Evolutionary conservation across 2,329 filamentous ascomycete species (phyloP).

Genomic region (Colletotrichum sp.): DNA sequence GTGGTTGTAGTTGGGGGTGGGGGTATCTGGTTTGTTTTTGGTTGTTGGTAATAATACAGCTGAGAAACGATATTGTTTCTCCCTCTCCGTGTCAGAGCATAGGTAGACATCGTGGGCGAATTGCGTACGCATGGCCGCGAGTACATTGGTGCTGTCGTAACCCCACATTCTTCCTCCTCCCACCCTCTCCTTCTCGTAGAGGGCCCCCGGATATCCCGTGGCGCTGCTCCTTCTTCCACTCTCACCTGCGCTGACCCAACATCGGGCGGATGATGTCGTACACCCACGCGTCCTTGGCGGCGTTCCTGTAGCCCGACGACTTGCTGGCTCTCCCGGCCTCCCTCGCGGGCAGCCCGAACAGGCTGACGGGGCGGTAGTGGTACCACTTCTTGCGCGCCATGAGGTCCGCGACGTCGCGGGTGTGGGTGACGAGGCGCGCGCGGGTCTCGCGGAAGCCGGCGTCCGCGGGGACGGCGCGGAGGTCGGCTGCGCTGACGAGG

Average conservation of each 20-base stretch:
- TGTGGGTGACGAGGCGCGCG: slow-evolving; percentile 39
- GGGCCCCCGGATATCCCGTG: not conserved
- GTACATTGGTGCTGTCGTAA: not conserved
- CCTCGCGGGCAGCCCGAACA: slow-evolving; percentile 37
- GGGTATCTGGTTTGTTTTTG: not conserved
- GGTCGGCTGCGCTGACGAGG: slow-evolving; percentile 34
- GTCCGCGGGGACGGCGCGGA: slow-evolving; percentile 28
- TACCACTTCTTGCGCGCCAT: slow-evolving; percentile 40
- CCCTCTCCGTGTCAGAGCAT: not conserved
- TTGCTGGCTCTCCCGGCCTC: slow-evolving; percentile 11
- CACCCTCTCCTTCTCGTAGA: not conserved
- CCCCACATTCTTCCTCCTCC: not conserved
- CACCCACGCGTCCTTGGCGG: slow-evolving; percentile 42
- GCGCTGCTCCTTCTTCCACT: not conserved
- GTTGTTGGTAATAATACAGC: not conserved
- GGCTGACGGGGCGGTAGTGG: slow-evolving; percentile 41
- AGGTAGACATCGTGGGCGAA: not conserved
- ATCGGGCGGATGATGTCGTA: slow-evolving; percentile 41
- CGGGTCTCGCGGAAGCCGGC: slow-evolving; percentile 25
- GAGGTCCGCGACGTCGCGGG: slow-evolving; percentile 37
- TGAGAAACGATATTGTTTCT: not conserved
- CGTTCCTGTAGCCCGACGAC: slow-evolving; percentile 14
- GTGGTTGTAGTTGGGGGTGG: not conserved
- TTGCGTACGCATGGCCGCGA: not conserved
- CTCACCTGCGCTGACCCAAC: slow-evolving; percentile 25